These are phyloP conservation scores for Candida lessepsii DNA, from an alignment of 805 yeast genomes.

Conservation along the genomic window DNA sequence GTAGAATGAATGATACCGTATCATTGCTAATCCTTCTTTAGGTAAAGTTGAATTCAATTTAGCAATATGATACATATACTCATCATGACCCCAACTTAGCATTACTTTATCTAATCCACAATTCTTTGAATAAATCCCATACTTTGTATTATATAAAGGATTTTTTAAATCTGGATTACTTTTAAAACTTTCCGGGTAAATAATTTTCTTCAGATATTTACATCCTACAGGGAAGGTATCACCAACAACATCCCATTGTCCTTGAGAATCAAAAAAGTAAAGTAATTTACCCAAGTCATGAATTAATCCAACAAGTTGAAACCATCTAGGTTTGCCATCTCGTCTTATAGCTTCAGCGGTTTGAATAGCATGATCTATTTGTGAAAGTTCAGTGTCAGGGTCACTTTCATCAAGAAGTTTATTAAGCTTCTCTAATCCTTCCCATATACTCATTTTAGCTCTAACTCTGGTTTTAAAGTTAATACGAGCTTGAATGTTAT, in stretches of 20 bases:
- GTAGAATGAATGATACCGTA: constrained; percentile 70
- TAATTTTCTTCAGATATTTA: constrained; percentile 55
- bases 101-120: constrained; percentile 70
- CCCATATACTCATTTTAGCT: constrained; percentile 72
- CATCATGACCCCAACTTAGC: constrained; percentile 81
- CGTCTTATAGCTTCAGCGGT: constrained; percentile 72
- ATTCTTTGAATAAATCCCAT: constrained; percentile 61
- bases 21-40: constrained; percentile 68
- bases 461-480: constrained; percentile 67
- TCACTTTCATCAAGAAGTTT: constrained; percentile 67
- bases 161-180: constrained; percentile 59
- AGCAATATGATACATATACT: constrained; percentile 72
- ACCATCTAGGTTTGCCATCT: constrained; percentile 72
- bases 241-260: constrained; percentile 82
- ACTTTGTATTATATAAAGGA: constrained; percentile 64
- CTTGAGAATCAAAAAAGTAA: constrained; percentile 68
- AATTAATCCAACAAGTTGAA: constrained; percentile 68
- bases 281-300: constrained; percentile 71
- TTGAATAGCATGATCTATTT: constrained; percentile 72
- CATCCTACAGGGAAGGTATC: constrained; percentile 80
- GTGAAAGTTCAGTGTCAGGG: constrained; percentile 73
- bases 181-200: constrained; percentile 58
- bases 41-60: constrained; percentile 63
- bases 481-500: constrained; percentile 67
- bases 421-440: constrained; percentile 60